Evolutionary conservation across 176 grass and related monocot genomes (phyloP), one percentile per base, ranked within the genome.

Genomic region (Lolium perenne): DNA sequence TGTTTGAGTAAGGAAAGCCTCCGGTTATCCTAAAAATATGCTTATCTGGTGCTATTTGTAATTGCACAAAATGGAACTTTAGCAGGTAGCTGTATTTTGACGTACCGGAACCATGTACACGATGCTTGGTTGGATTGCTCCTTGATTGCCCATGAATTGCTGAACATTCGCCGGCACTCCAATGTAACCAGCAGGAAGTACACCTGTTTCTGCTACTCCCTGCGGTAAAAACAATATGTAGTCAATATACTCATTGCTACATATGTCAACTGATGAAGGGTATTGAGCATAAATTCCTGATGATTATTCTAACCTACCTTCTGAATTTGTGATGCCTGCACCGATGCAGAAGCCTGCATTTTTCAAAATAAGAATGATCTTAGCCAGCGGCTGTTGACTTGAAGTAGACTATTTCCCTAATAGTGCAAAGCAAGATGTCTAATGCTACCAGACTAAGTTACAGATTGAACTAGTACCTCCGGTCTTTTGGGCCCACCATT

Each of bases 91-190:
- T 71, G 49, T 84, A 22, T 5, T 74, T 76, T 80, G 66, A 91
- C 94, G 79, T 88, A 98, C 94, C 74, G 94, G 97, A 82, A 98
- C 94, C 97, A 98, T 98, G 66, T 96, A 96, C 16, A 98, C 94
- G 88, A 99, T 94, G 87, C 97, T 95, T 90, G 94, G 97, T 35
- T 72, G 87, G 5, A 80, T 88, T 57, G 91, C 86, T 59, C 84
- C 67, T 91, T 94, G 93, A 71, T 80, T 92, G 79, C 90, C 87
- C 79, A 87, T 47, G 71, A 89, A 91, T 56, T 90, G 95, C 67
- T 94, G 88, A 66, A 88, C 76, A 66, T 95, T 98, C 78, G 89
- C 82, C 80, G 93, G 86, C 50, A 92, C 26, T 76, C 88, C 81
- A 74, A 95, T 89, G 72, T 91, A 92, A 79, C 83, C 79, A 76